Conservation (phyloP, 805 yeast genomes). For the Yamadazyma paraphyllophila region DNA sequence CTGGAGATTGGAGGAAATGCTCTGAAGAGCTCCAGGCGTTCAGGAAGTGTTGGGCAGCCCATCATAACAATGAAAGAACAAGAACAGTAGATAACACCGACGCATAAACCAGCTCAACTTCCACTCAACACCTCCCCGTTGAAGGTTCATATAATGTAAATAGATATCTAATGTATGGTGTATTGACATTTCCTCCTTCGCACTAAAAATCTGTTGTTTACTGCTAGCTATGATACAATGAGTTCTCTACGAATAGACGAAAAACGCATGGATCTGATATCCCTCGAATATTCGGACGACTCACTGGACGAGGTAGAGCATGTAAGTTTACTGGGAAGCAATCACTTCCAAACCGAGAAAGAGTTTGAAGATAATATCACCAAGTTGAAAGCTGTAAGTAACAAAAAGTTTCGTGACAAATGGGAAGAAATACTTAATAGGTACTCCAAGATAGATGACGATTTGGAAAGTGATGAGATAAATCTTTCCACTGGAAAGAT, state of each 20-base stretch:
- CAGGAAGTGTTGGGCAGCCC: constrained; percentile 58
- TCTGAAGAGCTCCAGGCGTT: constrained; percentile 53
- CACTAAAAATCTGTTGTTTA: not conserved
- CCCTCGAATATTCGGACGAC: constrained; percentile 7
- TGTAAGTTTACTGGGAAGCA: not conserved
- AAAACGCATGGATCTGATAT: constrained; percentile 9
- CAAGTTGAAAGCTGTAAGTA: constrained; percentile 27
- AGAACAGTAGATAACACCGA: constrained; percentile 30
- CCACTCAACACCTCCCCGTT: too few relatives aligned
- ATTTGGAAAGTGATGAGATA: constrained; percentile 59
- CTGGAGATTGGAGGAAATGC: constrained; percentile 44
- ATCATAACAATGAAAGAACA: constrained; percentile 55
- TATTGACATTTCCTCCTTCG: not conserved
- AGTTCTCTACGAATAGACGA: not conserved
- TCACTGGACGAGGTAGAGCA: constrained; percentile 1
- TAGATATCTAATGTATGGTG: not conserved
- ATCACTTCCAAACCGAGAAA: constrained; percentile 10
- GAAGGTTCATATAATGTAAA: not conserved
- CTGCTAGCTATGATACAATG: not conserved
- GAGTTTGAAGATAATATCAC: constrained; percentile 24
- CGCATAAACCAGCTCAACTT: too few relatives aligned
- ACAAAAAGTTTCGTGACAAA: constrained; percentile 22
- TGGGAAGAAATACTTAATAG: constrained; percentile 57
- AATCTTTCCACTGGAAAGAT: constrained; percentile 65
- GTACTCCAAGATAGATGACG: constrained; percentile 47